These are phyloP conservation scores for Chondrus crispus DNA, from an alignment of 23 red algal species.

Conservation along the genomic window DNA sequence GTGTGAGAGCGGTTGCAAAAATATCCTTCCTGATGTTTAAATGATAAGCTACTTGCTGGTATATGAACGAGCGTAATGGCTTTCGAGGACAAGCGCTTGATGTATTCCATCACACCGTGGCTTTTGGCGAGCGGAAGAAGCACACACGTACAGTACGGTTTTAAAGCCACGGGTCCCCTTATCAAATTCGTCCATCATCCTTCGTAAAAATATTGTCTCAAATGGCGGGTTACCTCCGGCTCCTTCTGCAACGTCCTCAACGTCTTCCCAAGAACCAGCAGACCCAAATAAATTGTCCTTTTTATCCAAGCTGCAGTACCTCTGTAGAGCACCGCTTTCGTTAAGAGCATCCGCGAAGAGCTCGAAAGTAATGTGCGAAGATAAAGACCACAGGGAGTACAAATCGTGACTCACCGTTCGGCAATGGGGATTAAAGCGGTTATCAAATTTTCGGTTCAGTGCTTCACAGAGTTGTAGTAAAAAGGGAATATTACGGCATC, in stretches of 20 bases:
- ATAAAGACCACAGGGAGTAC: constrained; percentile 6
- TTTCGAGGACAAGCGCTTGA: not conserved
- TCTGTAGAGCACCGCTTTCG: not conserved
- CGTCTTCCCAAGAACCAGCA: not conserved
- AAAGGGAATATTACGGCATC: too few relatives aligned
- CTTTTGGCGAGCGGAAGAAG: not conserved
- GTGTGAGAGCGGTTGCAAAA: not conserved
- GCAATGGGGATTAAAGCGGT: too few relatives aligned
- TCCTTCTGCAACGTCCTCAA: not conserved
- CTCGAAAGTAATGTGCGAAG: not conserved
- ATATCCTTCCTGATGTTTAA: not conserved
- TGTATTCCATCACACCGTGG: not conserved
- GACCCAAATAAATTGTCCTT: not conserved
- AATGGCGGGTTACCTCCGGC: constrained; percentile 9
- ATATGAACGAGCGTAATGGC: not conserved
- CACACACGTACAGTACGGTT: not conserved
- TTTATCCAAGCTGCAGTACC: not conserved
- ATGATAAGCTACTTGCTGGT: not conserved
- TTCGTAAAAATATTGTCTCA: not conserved
- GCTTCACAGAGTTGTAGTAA: too few relatives aligned
- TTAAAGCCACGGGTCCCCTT: not conserved
- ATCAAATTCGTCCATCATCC: constrained; percentile 7
- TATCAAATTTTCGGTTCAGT: too few relatives aligned
- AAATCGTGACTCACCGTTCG: too few relatives aligned
- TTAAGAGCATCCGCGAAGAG: constrained; percentile 18